These are phyloP conservation scores for Zelopaecilomyces penicillatus DNA, from an alignment of 2,329 filamentous ascomycete species.

Conservation along the genomic window DNA sequence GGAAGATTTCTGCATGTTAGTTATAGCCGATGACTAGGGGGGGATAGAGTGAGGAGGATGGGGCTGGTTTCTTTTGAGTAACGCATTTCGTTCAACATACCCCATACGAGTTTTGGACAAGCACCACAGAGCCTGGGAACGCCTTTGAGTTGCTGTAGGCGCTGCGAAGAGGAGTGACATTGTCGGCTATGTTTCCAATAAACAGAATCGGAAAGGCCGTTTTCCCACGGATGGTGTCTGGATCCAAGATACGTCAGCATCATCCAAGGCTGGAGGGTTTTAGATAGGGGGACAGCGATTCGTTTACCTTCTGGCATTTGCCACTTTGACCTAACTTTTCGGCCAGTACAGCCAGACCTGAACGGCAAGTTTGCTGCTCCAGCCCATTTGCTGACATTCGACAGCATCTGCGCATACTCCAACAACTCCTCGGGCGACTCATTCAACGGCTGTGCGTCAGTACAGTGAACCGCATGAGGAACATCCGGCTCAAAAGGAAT, in stretches of 20 bases:
- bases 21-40: not conserved
- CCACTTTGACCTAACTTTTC: slow-evolving; percentile 30
- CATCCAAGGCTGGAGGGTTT: too few relatives aligned
- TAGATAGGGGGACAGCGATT: not conserved
- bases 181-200: slow-evolving; percentile 36
- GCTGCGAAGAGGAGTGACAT: slow-evolving; percentile 38
- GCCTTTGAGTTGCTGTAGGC: slow-evolving; percentile 35
- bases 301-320: slow-evolving; percentile 25
- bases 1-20: not conserved
- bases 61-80: not conserved
- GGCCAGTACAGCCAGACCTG: slow-evolving; percentile 30
- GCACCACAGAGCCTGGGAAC: slow-evolving; percentile 36
- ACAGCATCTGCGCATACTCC: slow-evolving; percentile 24
- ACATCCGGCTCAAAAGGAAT: slow-evolving; percentile 26
- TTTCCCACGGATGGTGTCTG: slow-evolving; percentile 14
- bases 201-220: slow-evolving; percentile 38
- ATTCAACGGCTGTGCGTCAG: slow-evolving; percentile 27
- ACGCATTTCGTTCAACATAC: slow-evolving; percentile 23
- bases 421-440: slow-evolving; percentile 26
- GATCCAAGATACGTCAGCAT: not conserved
- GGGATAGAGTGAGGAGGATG: not conserved
- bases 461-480: slow-evolving; percentile 38
- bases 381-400: slow-evolving; percentile 29
- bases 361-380: slow-evolving; percentile 37
- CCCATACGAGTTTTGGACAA: slow-evolving; percentile 43